These are phyloP conservation scores for Arachis monticola DNA, from an alignment of 331 rosid species.

Conservation along the genomic window DNA sequence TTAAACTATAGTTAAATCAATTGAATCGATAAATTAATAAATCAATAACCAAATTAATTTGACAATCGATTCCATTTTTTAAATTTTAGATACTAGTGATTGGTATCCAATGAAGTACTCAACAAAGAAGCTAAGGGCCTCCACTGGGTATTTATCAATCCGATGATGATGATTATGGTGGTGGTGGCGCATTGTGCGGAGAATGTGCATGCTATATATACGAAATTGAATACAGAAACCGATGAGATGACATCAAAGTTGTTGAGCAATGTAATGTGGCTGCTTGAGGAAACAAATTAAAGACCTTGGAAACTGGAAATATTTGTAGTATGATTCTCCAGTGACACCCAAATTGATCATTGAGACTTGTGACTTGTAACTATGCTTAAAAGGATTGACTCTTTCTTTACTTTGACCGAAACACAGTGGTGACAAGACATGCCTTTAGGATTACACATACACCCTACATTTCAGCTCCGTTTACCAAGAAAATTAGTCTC, in stretches of 20 bases:
- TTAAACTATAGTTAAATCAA: too few species aligned
- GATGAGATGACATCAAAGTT: constrained; percentile 27
- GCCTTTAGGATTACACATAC: constrained; percentile 62
- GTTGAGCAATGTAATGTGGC: constrained; percentile 13
- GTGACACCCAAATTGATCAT: constrained; percentile 16
- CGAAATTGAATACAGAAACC: background rate
- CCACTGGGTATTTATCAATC: background rate
- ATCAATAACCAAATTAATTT: too few species aligned
- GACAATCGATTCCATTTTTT: too few species aligned
- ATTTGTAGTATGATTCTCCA: background rate
- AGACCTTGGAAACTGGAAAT: background rate
- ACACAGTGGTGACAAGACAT: constrained; percentile 50
- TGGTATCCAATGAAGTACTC: too few species aligned
- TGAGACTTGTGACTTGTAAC: background rate
- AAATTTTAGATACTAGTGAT: too few species aligned
- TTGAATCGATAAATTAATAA: too few species aligned
- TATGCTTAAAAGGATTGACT: background rate
- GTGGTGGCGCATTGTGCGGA: background rate
- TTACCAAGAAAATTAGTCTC: constrained; percentile 29
- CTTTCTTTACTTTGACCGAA: constrained; percentile 38
- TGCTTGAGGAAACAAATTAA: background rate
- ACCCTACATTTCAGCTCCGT: constrained; percentile 24
- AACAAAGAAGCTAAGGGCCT: too few species aligned
- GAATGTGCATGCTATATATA: background rate
- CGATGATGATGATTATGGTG: background rate